phyloP scores from a whole-genome alignment of 2,329 filamentous ascomycete species.

The Acephala macrosclerotiorum region DNA sequence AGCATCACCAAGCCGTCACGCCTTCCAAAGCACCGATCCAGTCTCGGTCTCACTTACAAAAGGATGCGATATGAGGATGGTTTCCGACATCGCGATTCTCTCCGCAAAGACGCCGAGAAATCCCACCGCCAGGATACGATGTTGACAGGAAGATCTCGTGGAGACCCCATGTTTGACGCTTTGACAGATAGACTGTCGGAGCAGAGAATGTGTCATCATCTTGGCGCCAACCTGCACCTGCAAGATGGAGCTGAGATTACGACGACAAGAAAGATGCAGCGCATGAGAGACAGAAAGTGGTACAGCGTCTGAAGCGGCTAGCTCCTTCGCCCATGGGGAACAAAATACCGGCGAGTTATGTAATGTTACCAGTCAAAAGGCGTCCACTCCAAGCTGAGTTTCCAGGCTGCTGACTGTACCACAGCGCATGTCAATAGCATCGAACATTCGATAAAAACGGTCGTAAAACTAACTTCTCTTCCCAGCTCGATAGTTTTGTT shows the following conservation, averaged over 20 bases:
- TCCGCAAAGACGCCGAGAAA: not conserved
- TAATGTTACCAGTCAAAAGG: not conserved
- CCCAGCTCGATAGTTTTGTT: not conserved
- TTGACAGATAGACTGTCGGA: no score
- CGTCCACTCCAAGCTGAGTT: not conserved
- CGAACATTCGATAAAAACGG: not conserved
- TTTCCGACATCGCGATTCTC: not conserved
- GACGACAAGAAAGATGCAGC: not conserved
- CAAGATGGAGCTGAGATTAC: not conserved
- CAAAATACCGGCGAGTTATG: not conserved
- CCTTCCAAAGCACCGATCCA: not conserved
- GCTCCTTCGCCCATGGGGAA: not conserved
- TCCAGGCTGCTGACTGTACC: not conserved
- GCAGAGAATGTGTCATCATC: not conserved
- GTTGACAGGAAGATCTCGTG: not conserved
- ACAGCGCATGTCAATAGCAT: not conserved
- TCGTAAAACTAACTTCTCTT: not conserved
- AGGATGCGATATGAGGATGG: not conserved
- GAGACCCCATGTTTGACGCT: not conserved
- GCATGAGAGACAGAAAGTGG: not conserved
- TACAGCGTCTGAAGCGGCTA: not conserved
- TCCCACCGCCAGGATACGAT: not conserved
- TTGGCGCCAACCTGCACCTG: not conserved
- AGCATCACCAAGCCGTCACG: no score
- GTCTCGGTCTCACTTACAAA: not conserved